These are phyloP conservation scores for Pseudonectria foliicola DNA, from an alignment of 2,329 filamentous ascomycete genomes.

Conservation along the genomic window DNA sequence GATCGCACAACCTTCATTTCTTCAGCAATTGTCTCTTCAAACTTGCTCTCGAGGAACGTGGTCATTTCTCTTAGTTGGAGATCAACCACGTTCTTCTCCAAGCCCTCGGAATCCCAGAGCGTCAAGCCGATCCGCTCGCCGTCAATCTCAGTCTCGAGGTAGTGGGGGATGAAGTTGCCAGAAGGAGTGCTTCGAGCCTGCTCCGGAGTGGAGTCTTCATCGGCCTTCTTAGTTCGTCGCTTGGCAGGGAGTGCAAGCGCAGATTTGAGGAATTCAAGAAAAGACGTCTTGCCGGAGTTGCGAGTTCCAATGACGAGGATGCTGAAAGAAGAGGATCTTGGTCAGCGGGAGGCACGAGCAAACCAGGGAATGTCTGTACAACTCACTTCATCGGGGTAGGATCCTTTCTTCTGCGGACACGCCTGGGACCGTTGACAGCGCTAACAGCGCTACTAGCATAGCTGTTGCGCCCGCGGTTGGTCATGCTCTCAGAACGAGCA, in stretches of 20 bases:
- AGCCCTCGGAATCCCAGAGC: slow-evolving; percentile 90
- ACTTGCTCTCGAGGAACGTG: slow-evolving; percentile 92
- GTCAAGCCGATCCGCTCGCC: slow-evolving; percentile 86
- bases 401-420: slow-evolving; percentile 90
- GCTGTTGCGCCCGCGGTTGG: slow-evolving; percentile 90
- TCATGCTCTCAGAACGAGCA: slow-evolving; percentile 86
- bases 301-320: slow-evolving; percentile 85
- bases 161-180: slow-evolving; percentile 77
- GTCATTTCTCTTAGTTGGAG: slow-evolving; percentile 88
- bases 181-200: slow-evolving; percentile 38
- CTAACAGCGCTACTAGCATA: slow-evolving; percentile 90
- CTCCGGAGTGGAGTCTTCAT: slow-evolving; percentile 52
- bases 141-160: slow-evolving; percentile 91
- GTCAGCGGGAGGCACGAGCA: slow-evolving; percentile 6
- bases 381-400: slow-evolving; percentile 97
- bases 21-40: slow-evolving; percentile 94
- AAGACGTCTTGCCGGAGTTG: slow-evolving; percentile 88
- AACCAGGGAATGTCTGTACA: neutral
- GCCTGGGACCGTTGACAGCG: slow-evolving; percentile 85
- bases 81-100: slow-evolving; percentile 93
- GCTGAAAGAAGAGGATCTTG: slow-evolving; percentile 40
- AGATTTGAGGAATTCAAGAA: slow-evolving; percentile 89
- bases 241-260: slow-evolving; percentile 76
- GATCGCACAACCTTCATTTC: slow-evolving; percentile 96
- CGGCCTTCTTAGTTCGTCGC: slow-evolving; percentile 55